Conservation (phyloP, 2,329 filamentous ascomycete genomes). For the Stachybotrys echinatus region DNA sequence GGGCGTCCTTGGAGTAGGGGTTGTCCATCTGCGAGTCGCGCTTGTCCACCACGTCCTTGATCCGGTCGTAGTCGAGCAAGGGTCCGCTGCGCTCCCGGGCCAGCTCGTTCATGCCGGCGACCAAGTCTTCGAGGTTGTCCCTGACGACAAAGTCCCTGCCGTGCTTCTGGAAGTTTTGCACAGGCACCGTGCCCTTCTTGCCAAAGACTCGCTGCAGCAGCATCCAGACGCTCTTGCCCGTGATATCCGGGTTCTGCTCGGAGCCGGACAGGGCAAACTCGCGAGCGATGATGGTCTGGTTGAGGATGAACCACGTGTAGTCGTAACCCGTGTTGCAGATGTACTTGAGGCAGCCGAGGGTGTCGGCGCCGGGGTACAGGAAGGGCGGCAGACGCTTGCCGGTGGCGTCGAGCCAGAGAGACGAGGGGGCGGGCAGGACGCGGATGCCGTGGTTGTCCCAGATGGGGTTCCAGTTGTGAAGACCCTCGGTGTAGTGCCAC, state of each 20-base stretch:
- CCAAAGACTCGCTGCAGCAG: constrained; percentile 46
- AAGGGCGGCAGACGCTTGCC: constrained; percentile 53
- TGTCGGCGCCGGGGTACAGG: constrained; percentile 53
- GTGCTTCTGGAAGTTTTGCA: constrained; percentile 54
- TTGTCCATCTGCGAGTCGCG: constrained; percentile 54
- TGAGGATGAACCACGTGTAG: constrained; percentile 59
- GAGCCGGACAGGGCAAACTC: constrained; percentile 59
- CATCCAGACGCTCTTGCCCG: constrained; percentile 50
- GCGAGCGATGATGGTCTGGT: constrained; percentile 52
- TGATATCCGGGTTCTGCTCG: constrained; percentile 59
- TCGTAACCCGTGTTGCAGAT: constrained; percentile 58
- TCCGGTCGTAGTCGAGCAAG: constrained; percentile 34
- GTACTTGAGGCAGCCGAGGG: constrained; percentile 50
- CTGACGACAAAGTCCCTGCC: constrained; percentile 55
- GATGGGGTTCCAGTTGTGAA: constrained; percentile 58
- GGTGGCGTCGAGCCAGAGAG: constrained; percentile 57
- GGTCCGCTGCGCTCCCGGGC: constrained; percentile 40
- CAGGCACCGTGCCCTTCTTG: constrained; percentile 45
- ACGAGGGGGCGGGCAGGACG: constrained; percentile 54
- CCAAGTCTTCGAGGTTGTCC: constrained; percentile 49
- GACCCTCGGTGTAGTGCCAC: constrained; percentile 63
- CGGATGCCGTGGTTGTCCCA: constrained; percentile 58
- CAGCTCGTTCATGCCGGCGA: constrained; percentile 54
- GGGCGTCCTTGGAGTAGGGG: constrained; percentile 53
- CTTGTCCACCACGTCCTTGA: constrained; percentile 43